Evolutionary conservation across 176 grass and related monocot species (phyloP).

Genomic region (Bromus sterilis): DNA sequence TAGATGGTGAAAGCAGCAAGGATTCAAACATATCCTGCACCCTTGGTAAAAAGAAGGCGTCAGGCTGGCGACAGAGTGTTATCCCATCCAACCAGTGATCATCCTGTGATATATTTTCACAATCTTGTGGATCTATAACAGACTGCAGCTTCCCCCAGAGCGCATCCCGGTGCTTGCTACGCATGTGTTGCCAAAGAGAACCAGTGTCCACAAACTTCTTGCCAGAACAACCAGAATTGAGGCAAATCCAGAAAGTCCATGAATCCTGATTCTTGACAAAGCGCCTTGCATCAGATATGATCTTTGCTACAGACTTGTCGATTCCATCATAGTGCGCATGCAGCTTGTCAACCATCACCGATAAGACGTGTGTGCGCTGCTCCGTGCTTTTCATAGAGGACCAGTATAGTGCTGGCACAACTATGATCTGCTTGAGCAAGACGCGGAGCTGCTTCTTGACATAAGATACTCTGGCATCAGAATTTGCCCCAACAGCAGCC

Average conservation of each 20-base stretch:
- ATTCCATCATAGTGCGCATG: background rate
- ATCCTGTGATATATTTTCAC: background rate
- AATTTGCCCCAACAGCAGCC: background rate
- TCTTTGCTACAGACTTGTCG: background rate
- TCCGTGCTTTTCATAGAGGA: background rate
- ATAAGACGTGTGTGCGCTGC: background rate
- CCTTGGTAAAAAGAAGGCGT: background rate
- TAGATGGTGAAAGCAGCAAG: background rate
- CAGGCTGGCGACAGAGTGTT: background rate
- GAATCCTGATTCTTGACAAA: background rate
- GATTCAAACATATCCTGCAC: background rate
- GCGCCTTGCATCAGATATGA: background rate
- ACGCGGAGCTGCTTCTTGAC: background rate
- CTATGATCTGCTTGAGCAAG: background rate
- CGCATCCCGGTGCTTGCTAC: background rate
- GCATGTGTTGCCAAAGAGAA: background rate
- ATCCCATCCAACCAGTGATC: background rate
- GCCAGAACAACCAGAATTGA: background rate
- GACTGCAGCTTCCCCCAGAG: background rate
- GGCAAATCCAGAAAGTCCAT: slow-evolving; percentile 14
- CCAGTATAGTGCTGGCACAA: background rate
- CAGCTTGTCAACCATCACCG: background rate
- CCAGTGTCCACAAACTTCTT: background rate
- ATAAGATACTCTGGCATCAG: background rate
- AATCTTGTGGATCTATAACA: background rate